A percentile compares a stretch with the other conserved stretches of the same genome.
Evolutionary conservation across 805 yeast genomes (phyloP).

Genomic region (Saccharomycopsis schoenii): DNA sequence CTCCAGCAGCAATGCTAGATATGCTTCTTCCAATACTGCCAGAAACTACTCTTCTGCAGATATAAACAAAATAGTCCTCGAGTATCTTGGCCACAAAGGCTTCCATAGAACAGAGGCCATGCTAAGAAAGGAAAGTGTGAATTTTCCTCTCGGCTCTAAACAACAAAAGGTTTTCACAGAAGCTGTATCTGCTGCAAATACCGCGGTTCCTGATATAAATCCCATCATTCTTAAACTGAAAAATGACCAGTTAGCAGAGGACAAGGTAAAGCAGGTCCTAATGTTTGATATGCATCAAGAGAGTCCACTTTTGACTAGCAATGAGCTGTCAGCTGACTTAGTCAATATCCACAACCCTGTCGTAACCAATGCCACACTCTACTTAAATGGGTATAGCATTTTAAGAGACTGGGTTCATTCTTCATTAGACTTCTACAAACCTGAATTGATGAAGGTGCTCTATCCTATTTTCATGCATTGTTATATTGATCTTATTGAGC

Average conservation of each 20-base stretch:
- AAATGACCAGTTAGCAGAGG: not conserved
- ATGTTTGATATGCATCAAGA: not conserved
- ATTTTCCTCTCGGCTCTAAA: constrained; percentile 36
- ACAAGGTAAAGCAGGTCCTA: not conserved
- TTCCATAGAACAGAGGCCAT: constrained; percentile 90
- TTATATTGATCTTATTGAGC: constrained; percentile 66
- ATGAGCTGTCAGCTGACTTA: not conserved
- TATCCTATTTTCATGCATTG: constrained; percentile 92
- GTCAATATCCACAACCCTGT: not conserved
- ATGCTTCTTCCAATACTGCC: constrained; percentile 19
- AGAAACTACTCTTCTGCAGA: constrained; percentile 66
- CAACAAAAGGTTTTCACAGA: constrained; percentile 27
- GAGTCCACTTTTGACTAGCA: not conserved
- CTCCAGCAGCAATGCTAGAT: not conserved
- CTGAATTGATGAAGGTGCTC: constrained; percentile 72
- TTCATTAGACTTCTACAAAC: constrained; percentile 82
- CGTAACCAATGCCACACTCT: constrained; percentile 27
- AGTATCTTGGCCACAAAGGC: constrained; percentile 87
- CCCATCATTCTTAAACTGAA: constrained; percentile 18
- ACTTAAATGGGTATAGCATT: constrained; percentile 70
- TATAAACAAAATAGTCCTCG: constrained; percentile 83
- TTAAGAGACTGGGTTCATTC: constrained; percentile 84
- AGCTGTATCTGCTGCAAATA: constrained; percentile 39
- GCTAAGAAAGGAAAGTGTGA: constrained; percentile 63
- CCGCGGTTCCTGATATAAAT: constrained; percentile 18